Evolutionary conservation across 2,329 filamentous ascomycete genomes (phyloP).

Genomic region (Hirsutella thompsonii): DNA sequence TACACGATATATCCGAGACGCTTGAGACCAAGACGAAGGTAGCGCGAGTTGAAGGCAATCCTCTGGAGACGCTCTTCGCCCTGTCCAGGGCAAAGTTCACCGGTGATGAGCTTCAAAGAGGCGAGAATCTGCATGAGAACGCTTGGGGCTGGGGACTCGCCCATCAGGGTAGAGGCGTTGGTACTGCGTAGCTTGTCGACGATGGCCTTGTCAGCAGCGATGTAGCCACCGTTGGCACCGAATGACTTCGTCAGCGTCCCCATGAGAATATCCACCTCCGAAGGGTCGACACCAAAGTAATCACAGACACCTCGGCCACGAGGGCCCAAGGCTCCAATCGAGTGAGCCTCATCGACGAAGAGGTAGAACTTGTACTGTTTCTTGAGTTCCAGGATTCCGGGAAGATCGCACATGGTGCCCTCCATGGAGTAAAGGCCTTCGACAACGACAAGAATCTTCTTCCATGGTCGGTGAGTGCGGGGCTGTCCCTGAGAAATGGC

Average conservation of each 20-base stretch:
- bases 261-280: conserved; percentile 91
- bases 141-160: conserved; percentile 76
- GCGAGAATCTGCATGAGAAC: conserved; percentile 85
- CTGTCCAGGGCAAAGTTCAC: conserved; percentile 78
- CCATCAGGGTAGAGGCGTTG: conserved; percentile 77
- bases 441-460: conserved; percentile 94
- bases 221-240: conserved; percentile 92
- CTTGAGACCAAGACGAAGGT: conserved; percentile 94
- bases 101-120: conserved; percentile 77
- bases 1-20: conserved; percentile 94
- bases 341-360: conserved; percentile 94
- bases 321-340: conserved; percentile 82
- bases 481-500: conserved; percentile 94
- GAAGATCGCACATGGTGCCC: conserved; percentile 96
- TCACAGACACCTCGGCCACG: conserved; percentile 88
- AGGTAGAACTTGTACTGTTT: conserved; percentile 94
- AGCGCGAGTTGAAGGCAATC: conserved; percentile 95
- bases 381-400: conserved; percentile 75
- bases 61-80: conserved; percentile 91
- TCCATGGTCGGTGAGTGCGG: conserved; percentile 96
- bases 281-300: conserved; percentile 84
- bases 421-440: conserved; percentile 99
- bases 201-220: conserved; percentile 78
- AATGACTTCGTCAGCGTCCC: conserved; percentile 97
- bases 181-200: conserved; percentile 82